phyloP scores from a whole-genome alignment of 768 basidiomycete species.

The Gloeostereum incarnatum region DNA sequence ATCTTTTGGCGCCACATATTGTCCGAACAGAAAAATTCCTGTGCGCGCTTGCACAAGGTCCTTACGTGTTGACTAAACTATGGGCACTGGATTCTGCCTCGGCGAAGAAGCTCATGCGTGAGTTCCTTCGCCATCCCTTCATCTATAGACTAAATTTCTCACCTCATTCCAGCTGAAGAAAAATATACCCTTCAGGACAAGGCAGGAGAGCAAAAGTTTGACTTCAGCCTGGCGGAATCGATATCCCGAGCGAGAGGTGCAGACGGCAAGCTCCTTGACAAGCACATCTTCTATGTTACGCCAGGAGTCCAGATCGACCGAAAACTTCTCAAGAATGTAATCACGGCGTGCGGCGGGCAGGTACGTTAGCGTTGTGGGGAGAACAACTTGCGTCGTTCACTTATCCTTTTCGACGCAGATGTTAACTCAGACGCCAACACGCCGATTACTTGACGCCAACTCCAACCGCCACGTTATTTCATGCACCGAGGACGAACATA shows the following conservation, averaged over 20 bases:
- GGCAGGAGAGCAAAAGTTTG: constrained; percentile 55
- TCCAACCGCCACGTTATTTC: constrained; percentile 56
- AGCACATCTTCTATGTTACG: constrained; percentile 70
- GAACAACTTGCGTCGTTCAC: background rate
- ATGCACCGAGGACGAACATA: constrained; percentile 47
- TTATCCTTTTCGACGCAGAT: constrained; percentile 4
- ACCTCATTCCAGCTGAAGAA: constrained; percentile 41
- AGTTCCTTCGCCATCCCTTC: constrained; percentile 16
- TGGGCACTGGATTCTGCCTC: constrained; percentile 62
- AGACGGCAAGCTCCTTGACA: constrained; percentile 48
- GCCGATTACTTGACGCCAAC: constrained; percentile 42
- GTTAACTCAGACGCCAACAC: constrained; percentile 38
- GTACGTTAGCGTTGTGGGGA: constrained; percentile 24
- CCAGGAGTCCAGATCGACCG: constrained; percentile 48
- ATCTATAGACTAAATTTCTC: constrained; percentile 1
- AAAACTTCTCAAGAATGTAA: constrained; percentile 59
- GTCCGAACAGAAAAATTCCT: constrained; percentile 87
- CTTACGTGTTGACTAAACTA: constrained; percentile 50
- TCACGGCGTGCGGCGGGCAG: constrained; percentile 63
- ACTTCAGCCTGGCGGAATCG: constrained; percentile 53
- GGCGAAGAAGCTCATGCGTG: constrained; percentile 54
- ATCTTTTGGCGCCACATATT: constrained; percentile 61
- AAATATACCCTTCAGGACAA: constrained; percentile 53
- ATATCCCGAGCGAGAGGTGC: constrained; percentile 46
- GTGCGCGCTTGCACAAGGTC: constrained; percentile 56